A percentile compares a stretch with the other conserved stretches of the same genome.
phyloP scores from a whole-genome alignment of 1,284 basidiomycete genomes.

The Sphaerobolus stellatus region DNA sequence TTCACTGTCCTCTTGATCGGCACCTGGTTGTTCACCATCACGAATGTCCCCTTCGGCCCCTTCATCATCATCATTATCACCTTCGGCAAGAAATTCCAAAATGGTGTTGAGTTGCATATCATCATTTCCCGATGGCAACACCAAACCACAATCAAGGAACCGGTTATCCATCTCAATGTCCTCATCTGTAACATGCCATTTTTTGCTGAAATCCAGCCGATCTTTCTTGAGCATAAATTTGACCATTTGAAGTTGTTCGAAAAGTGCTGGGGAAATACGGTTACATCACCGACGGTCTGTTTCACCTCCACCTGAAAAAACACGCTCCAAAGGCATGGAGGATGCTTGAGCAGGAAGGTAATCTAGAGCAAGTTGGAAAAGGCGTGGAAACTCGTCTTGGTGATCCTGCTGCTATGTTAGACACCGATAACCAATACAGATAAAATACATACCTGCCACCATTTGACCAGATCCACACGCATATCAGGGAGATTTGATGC shows the following conservation, averaged over 20 bases:
- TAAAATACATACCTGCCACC: not conserved
- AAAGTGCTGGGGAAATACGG: slow-evolving; percentile 14
- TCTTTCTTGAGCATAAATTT: slow-evolving; percentile 16
- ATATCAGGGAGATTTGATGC: not conserved
- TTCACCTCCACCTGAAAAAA: slow-evolving; percentile 8
- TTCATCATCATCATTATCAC: not conserved
- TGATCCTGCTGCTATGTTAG: slow-evolving; percentile 4
- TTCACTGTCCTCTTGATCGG: not conserved
- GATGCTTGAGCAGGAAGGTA: slow-evolving; percentile 18
- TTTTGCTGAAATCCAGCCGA: not conserved
- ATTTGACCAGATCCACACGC: not conserved
- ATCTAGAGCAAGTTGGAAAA: slow-evolving; percentile 23
- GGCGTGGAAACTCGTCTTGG: slow-evolving; percentile 13
- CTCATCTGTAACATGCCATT: not conserved
- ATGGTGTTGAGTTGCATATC: not conserved
- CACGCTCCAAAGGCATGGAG: not conserved
- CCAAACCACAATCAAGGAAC: not conserved
- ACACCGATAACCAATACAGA: not conserved
- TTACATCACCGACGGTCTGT: slow-evolving; percentile 17
- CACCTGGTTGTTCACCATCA: not conserved
- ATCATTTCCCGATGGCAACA: not conserved
- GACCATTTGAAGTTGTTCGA: slow-evolving; percentile 27
- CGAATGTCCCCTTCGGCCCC: not conserved
- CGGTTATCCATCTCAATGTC: not conserved
- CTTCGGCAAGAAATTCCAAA: not conserved